A percentile compares a stretch with the other conserved stretches of the same genome.
Conservation (phyloP, 2,329 filamentous ascomycete genomes). For the Hypoxylon rubiginosum region DNA sequence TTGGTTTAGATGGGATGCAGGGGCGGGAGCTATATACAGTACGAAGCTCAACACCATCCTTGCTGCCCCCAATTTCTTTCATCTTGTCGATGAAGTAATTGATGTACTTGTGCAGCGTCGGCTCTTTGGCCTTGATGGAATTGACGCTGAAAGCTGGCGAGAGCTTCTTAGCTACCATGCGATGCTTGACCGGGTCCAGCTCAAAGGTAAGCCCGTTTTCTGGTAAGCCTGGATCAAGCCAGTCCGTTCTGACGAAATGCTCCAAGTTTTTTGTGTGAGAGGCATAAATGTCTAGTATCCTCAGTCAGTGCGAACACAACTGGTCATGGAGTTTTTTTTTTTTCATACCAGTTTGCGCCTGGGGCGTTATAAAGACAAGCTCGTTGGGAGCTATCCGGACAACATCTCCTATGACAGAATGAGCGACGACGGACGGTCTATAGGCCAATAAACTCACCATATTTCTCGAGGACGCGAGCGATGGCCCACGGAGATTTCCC, state of each 20-base stretch:
- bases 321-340: too few species aligned
- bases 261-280: conserved; percentile 12
- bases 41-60: too few species aligned
- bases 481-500: not conserved
- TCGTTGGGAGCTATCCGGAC: conserved; percentile 1
- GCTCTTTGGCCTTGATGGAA: conserved; percentile 14
- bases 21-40: too few species aligned
- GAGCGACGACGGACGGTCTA: not conserved
- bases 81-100: conserved; percentile 17
- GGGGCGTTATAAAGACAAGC: not conserved
- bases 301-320: too few species aligned
- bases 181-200: conserved; percentile 26
- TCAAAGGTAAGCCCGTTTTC: conserved; percentile 25
- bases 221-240: conserved; percentile 1
- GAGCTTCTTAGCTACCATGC: conserved; percentile 21
- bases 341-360: not conserved
- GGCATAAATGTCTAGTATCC: conserved; percentile 20
- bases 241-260: conserved; percentile 18
- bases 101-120: conserved; percentile 23
- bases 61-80: too few species aligned
- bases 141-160: conserved; percentile 25
- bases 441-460: not conserved
- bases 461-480: not conserved
- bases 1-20: not conserved
- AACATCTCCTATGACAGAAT: not conserved